These are phyloP conservation scores for Kodamaea plutei DNA, from an alignment of 1,139 yeast species.

Conservation along the genomic window DNA sequence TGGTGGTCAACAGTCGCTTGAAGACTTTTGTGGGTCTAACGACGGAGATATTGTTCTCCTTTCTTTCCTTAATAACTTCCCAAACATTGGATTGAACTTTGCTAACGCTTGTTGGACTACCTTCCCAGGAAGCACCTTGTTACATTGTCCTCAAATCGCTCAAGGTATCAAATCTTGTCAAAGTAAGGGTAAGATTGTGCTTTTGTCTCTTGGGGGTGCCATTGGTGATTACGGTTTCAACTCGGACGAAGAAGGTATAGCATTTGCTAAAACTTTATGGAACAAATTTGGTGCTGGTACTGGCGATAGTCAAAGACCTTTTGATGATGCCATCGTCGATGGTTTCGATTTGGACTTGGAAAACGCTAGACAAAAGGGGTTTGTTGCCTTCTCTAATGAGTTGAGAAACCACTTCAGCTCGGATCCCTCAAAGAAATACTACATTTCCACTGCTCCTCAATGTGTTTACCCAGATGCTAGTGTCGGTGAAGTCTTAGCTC, in stretches of 20 bases:
- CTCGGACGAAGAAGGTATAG: constrained; percentile 11
- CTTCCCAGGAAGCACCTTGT: constrained; percentile 14
- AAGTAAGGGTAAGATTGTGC: constrained; percentile 14
- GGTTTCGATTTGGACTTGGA: constrained; percentile 22
- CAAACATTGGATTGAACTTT: constrained; percentile 13
- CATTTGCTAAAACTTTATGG: constrained; percentile 16
- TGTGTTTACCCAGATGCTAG: constrained; percentile 19
- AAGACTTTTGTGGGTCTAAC: constrained; percentile 13
- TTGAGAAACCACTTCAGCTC: constrained; percentile 11
- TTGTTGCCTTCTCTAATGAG: constrained; percentile 14
- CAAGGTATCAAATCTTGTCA: constrained; percentile 18
- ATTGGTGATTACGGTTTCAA: constrained; percentile 15
- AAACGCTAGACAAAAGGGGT: constrained; percentile 12
- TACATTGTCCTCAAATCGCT: constrained; percentile 15
- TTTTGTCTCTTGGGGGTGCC: constrained; percentile 20
- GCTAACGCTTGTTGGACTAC: constrained; percentile 14
- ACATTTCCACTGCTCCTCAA: constrained; percentile 19
- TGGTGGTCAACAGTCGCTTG: constrained; percentile 12
- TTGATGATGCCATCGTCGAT: constrained; percentile 19
- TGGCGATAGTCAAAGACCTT: constrained; percentile 15
- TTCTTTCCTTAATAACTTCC: constrained; percentile 16
- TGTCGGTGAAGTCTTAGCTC: constrained; percentile 13
- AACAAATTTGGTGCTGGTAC: constrained; percentile 18
- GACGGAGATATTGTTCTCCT: constrained; percentile 15
- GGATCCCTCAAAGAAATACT: constrained; percentile 11